phyloP scores from a whole-genome alignment of 257 asterid species.

The Gardenia jasminoides region DNA sequence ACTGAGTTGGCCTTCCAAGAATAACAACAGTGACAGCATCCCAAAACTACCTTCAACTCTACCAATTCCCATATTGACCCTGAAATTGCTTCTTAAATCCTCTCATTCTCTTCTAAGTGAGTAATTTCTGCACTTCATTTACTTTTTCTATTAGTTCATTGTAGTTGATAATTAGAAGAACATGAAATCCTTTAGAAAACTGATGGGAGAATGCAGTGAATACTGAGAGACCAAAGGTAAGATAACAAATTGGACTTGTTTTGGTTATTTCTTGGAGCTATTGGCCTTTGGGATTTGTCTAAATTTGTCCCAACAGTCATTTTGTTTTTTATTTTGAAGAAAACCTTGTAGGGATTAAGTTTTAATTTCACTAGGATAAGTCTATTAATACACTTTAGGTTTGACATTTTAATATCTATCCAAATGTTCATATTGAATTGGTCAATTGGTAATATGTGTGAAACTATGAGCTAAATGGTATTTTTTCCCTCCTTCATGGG shows the following conservation, averaged over 20 bases:
- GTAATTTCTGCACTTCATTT: slow-evolving; percentile 5
- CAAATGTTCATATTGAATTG: too few species aligned
- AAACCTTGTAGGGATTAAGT: background rate
- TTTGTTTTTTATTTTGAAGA: background rate
- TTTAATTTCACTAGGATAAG: background rate
- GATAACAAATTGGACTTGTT: background rate
- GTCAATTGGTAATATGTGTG: too few species aligned
- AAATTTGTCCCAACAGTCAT: background rate
- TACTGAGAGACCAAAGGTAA: background rate
- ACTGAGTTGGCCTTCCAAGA: slow-evolving; percentile 78
- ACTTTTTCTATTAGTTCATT: background rate
- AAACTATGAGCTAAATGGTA: too few species aligned
- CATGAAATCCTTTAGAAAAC: too few species aligned
- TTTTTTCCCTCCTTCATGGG: too few species aligned
- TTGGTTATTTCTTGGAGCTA: background rate
- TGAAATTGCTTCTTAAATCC: slow-evolving; percentile 67
- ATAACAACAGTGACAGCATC: slow-evolving; percentile 52
- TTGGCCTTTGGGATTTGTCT: background rate
- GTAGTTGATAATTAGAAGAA: too few species aligned
- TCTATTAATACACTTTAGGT: background rate
- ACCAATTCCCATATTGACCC: slow-evolving; percentile 43
- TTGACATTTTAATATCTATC: background rate
- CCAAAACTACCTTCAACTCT: background rate
- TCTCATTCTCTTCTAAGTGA: slow-evolving; percentile 62
- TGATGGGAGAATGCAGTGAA: too few species aligned